These are phyloP conservation scores for Collybia sordida DNA, from an alignment of 768 basidiomycete species.

Conservation along the genomic window DNA sequence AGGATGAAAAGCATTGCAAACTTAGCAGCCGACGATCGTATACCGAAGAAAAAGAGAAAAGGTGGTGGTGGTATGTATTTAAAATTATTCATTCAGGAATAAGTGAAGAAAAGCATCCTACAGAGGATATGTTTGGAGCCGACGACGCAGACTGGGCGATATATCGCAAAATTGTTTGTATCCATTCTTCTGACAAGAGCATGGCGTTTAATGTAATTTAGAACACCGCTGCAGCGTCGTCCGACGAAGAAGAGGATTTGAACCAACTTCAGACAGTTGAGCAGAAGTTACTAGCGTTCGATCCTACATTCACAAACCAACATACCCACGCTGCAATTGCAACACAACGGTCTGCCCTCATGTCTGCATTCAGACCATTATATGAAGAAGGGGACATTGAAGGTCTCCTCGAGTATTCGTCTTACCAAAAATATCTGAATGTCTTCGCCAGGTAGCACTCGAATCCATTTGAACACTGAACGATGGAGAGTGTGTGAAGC, in stretches of 20 bases:
- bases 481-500: conserved; percentile 90
- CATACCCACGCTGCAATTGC: conserved; percentile 81
- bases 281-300: conserved; percentile 74
- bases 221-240: conserved; percentile 73
- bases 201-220: conserved; percentile 21
- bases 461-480: conserved; percentile 89
- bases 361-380: conserved; percentile 80
- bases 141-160: conserved; percentile 98
- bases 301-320: conserved; percentile 79
- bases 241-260: conserved; percentile 90
- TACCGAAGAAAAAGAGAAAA: conserved; percentile 84
- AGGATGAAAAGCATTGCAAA: conserved; percentile 96
- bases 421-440: background rate
- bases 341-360: conserved; percentile 77
- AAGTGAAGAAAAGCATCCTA: background rate
- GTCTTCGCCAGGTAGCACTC: conserved; percentile 48
- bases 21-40: conserved; percentile 83
- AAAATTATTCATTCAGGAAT: background rate
- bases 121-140: conserved; percentile 91
- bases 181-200: background rate
- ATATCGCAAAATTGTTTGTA: conserved; percentile 89
- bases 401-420: conserved; percentile 32
- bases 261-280: conserved; percentile 73
- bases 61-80: conserved; percentile 63
- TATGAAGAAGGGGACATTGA: conserved; percentile 76